phyloP scores from a whole-genome alignment of 73 alveolate species.

The Effrenium voratum region DNA sequence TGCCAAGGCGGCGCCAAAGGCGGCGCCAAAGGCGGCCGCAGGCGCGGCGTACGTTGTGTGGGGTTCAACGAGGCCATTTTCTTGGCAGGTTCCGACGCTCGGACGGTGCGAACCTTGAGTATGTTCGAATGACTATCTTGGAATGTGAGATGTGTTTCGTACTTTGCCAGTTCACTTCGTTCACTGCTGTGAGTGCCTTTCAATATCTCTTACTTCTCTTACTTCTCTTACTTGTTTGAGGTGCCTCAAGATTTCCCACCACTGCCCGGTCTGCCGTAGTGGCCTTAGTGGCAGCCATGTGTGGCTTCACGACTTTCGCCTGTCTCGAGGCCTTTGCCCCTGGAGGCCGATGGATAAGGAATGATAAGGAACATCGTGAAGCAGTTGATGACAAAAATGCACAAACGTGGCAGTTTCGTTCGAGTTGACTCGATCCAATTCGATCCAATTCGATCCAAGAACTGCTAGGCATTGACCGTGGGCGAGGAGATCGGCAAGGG shows the following conservation, averaged over 20 bases:
- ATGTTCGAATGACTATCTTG: background rate
- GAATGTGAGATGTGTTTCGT: background rate
- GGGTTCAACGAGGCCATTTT: background rate
- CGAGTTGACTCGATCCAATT: background rate
- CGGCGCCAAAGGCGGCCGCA: background rate
- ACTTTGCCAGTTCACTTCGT: background rate
- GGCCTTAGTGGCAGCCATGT: background rate
- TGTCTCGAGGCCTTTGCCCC: slow-evolving; percentile 45
- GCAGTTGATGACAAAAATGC: no score
- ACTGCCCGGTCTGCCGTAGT: background rate
- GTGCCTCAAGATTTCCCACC: background rate
- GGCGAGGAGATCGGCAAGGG: slow-evolving; percentile 75
- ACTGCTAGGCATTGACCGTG: slow-evolving; percentile 15
- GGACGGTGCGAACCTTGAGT: background rate
- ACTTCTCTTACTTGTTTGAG: background rate
- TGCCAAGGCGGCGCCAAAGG: background rate
- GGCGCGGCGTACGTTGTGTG: background rate
- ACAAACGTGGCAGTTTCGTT: background rate
- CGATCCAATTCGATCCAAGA: background rate
- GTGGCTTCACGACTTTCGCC: background rate
- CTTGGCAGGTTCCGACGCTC: background rate
- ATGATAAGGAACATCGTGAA: no score
- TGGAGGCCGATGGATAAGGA: no score
- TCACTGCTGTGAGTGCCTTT: background rate
- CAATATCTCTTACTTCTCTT: background rate